These are phyloP conservation scores for Debaryomyces sp. DNA, from an alignment of 1,139 yeast genomes.

Conservation along the genomic window DNA sequence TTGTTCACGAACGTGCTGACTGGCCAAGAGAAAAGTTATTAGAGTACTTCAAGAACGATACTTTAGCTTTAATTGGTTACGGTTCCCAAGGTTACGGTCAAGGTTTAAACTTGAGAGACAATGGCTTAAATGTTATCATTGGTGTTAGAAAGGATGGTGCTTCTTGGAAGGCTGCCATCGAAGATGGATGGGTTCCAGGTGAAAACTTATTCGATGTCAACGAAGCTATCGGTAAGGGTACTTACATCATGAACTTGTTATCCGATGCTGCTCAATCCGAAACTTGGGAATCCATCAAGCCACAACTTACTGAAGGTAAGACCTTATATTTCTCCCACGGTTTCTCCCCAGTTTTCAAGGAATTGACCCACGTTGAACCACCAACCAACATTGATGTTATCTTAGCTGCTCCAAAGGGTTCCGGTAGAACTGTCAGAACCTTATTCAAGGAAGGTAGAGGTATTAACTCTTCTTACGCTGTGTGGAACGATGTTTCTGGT, in stretches of 20 bases:
- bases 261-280: constrained; percentile 99
- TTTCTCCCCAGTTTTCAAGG: constrained; percentile 98
- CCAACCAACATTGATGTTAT: constrained; percentile 95
- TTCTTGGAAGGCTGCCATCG: constrained; percentile 99
- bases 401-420: constrained; percentile 99
- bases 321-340: constrained; percentile 99
- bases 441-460: constrained; percentile 99
- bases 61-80: constrained; percentile 96
- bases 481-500: constrained; percentile 99
- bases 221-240: constrained; percentile 91
- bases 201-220: constrained; percentile 93
- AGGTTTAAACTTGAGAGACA: constrained; percentile 98
- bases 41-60: constrained; percentile 97
- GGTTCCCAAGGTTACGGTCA: constrained; percentile 99
- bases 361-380: constrained; percentile 93
- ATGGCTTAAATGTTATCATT: constrained; percentile 93
- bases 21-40: constrained; percentile 98
- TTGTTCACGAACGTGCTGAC: constrained; percentile 98
- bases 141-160: constrained; percentile 99
- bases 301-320: constrained; percentile 93
- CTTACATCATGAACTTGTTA: constrained; percentile 94
- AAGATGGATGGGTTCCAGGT: constrained; percentile 99
- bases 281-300: constrained; percentile 88
- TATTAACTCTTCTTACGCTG: constrained; percentile 98
- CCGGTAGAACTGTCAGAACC: constrained; percentile 99